phyloP scores from a whole-genome alignment of 176 grass and related monocot species.

The Avena eriantha region DNA sequence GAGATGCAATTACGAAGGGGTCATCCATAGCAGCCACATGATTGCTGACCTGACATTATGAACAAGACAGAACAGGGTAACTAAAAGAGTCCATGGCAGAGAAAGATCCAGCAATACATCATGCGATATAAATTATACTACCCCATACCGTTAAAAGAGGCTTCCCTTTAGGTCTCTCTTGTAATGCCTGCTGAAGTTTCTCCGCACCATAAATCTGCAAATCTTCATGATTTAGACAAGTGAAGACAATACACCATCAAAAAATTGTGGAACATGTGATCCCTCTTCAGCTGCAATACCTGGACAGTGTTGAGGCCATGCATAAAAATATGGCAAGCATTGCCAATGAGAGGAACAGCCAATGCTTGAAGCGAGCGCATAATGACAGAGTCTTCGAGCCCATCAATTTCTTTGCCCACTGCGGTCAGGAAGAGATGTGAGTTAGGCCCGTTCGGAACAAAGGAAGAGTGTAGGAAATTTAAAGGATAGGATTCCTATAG shows the following conservation, averaged over 20 bases:
- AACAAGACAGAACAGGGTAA: slow-evolving; percentile 5
- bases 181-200: slow-evolving; percentile 80
- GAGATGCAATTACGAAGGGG: slow-evolving; percentile 85
- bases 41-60: slow-evolving; percentile 83
- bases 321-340: slow-evolving; percentile 95
- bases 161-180: slow-evolving; percentile 73
- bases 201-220: slow-evolving; percentile 93
- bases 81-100: not conserved
- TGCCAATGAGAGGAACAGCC: slow-evolving; percentile 82
- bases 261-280: not conserved
- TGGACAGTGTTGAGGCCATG: slow-evolving; percentile 90
- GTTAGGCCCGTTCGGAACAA: not conserved
- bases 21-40: slow-evolving; percentile 96
- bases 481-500: too few relatives aligned
- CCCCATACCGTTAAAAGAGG: slow-evolving; percentile 75
- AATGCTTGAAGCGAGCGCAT: slow-evolving; percentile 77
- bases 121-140: not conserved
- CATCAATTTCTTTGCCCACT: slow-evolving; percentile 72
- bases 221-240: slow-evolving; percentile 39
- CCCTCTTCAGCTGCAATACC: slow-evolving; percentile 52
- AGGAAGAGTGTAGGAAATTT: not conserved
- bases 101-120: not conserved
- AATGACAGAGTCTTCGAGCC: slow-evolving; percentile 69
- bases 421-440: slow-evolving; percentile 9
- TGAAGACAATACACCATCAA: not conserved